phyloP scores from a whole-genome alignment of 805 yeast genomes.

The Brettanomyces naardenensis region DNA sequence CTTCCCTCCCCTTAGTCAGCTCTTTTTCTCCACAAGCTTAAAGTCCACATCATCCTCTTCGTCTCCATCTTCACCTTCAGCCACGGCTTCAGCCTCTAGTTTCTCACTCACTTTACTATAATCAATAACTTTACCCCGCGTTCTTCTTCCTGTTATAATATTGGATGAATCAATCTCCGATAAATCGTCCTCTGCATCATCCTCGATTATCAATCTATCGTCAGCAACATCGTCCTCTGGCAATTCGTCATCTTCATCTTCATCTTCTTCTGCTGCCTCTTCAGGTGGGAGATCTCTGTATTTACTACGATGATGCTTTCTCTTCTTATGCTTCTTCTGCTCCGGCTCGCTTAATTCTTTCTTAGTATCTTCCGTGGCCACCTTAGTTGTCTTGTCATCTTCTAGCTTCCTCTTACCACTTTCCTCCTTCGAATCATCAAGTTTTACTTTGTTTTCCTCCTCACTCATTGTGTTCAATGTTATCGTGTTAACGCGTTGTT shows the following conservation, averaged over 20 bases:
- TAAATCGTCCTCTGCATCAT: slow-evolving; percentile 70
- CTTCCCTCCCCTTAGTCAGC: no score
- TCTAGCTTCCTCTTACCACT: not conserved
- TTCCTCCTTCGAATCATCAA: slow-evolving; percentile 1
- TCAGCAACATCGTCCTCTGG: slow-evolving; percentile 40
- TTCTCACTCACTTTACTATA: slow-evolving; percentile 74
- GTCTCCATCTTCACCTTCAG: slow-evolving; percentile 33
- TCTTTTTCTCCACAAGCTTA: slow-evolving; percentile 30
- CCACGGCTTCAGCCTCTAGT: slow-evolving; percentile 41
- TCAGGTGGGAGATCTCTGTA: slow-evolving; percentile 17
- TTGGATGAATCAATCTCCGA: slow-evolving; percentile 75
- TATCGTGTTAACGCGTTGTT: no score
- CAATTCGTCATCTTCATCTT: slow-evolving; percentile 23
- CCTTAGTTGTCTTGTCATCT: no score
- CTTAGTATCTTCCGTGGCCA: slow-evolving; percentile 1
- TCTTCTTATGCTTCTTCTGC: slow-evolving; percentile 11
- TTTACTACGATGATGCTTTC: slow-evolving; percentile 16
- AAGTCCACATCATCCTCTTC: slow-evolving; percentile 42
- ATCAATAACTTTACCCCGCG: slow-evolving; percentile 84
- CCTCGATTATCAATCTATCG: slow-evolving; percentile 48
- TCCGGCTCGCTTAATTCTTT: slow-evolving; percentile 1
- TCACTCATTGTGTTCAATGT: slow-evolving; percentile 3
- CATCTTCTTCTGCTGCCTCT: slow-evolving; percentile 11
- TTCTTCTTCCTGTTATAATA: slow-evolving; percentile 81
- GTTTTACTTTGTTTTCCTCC: not conserved